Evolutionary conservation across 2,329 filamentous ascomycete species (phyloP).

Genomic region (Claviceps fusiformis): DNA sequence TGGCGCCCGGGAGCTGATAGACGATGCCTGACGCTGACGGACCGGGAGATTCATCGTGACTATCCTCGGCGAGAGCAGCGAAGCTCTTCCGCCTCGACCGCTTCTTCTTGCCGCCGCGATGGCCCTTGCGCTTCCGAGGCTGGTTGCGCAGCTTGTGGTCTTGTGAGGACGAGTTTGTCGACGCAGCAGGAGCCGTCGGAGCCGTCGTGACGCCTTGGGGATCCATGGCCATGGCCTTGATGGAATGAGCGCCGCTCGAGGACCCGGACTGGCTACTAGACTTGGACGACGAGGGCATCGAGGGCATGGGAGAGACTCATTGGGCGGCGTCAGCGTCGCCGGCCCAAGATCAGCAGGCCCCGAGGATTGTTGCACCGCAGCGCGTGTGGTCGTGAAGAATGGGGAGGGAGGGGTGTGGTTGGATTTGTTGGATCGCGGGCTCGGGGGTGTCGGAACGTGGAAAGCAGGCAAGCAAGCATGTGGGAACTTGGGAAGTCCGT

Average conservation of each 20-base stretch:
- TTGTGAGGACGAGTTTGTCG: neutral
- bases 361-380: neutral
- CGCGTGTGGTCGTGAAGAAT: neutral
- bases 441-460: neutral
- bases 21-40: slow-evolving; percentile 31
- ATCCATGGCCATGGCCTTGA: slow-evolving; percentile 8
- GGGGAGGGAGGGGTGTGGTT: too few relatives aligned
- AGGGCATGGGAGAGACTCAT: neutral
- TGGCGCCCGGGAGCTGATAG: slow-evolving; percentile 37
- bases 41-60: slow-evolving; percentile 23
- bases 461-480: neutral
- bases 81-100: slow-evolving; percentile 69
- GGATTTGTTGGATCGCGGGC: neutral
- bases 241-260: slow-evolving; percentile 9
- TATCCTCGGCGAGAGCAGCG: slow-evolving; percentile 47
- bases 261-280: slow-evolving; percentile 20
- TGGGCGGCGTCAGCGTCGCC: neutral
- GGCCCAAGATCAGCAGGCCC: neutral
- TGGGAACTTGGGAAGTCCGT: too few relatives aligned
- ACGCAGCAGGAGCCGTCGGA: slow-evolving; percentile 3
- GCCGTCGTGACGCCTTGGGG: slow-evolving; percentile 2
- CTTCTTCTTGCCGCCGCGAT: slow-evolving; percentile 67
- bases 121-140: slow-evolving; percentile 53
- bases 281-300: slow-evolving; percentile 11
- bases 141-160: slow-evolving; percentile 7